These are phyloP conservation scores for Artemisia tridentata DNA, from an alignment of 129 eudicot species.

Conservation along the genomic window DNA sequence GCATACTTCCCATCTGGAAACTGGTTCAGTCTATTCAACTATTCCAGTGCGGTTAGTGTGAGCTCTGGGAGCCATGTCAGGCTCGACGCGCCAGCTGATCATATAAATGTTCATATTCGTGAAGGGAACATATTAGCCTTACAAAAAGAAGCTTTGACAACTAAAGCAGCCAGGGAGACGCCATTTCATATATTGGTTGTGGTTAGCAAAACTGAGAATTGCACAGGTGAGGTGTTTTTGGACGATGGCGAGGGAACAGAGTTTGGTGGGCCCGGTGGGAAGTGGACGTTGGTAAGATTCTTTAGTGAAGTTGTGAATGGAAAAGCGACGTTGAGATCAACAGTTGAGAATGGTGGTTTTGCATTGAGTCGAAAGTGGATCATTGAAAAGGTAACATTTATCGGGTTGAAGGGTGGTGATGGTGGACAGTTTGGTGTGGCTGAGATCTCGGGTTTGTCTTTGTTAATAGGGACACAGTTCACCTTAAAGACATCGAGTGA, in stretches of 20 bases:
- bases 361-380: slow-evolving; percentile 52
- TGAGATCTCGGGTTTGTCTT: slow-evolving; percentile 39
- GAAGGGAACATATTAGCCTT: slow-evolving; percentile 79
- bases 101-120: slow-evolving; percentile 66
- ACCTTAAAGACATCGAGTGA: slow-evolving; percentile 21
- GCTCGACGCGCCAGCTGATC: slow-evolving; percentile 69
- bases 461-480: slow-evolving; percentile 57
- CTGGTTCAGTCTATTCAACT: slow-evolving; percentile 77
- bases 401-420: slow-evolving; percentile 50
- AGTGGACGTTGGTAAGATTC: slow-evolving; percentile 54
- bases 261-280: slow-evolving; percentile 27
- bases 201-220: slow-evolving; percentile 37
- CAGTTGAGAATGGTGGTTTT: slow-evolving; percentile 55
- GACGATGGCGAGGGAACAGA: slow-evolving; percentile 71
- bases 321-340: slow-evolving; percentile 35
- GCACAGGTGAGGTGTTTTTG: slow-evolving; percentile 72
- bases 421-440: slow-evolving; percentile 35
- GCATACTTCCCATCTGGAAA: slow-evolving; percentile 84
- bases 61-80: slow-evolving; percentile 35
- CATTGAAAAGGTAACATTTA: slow-evolving; percentile 54
- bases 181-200: slow-evolving; percentile 63
- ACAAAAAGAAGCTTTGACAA: slow-evolving; percentile 76
- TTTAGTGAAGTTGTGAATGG: slow-evolving; percentile 23
- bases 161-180: slow-evolving; percentile 47
- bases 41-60: slow-evolving; percentile 42